Base-by-base conservation (phyloP, 2,329 filamentous ascomycete species). In the Nothopassalora personata region DNA sequence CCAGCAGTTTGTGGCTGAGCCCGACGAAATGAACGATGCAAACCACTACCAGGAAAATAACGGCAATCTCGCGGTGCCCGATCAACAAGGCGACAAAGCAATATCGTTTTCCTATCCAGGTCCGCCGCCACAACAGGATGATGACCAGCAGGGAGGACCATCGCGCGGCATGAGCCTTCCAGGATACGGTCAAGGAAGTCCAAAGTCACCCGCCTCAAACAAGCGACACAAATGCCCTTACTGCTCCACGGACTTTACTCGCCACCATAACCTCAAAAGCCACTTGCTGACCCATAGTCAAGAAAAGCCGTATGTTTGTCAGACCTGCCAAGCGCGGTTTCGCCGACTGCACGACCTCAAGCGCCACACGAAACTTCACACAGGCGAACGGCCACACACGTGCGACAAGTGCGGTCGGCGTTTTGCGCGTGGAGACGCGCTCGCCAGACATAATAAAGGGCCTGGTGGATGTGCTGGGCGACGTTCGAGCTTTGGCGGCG, bases 191-290 rank as follows among this genome's bases (percentile, higher is more conserved):
- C 79, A 82, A 70, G 78, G 77, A 63, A 64, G 57, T 54, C 85
- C 86, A 51, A 84, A 85, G 67, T 90, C 91, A 5, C 87, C 89
- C 0, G 68, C 68, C 8, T 66, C 68, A 13, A 82, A 84, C 54
- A 97, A 96, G 77, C 93, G 94, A 70, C 93, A 99, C 78, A 96
- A 94, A 74, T 99, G 94, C 71, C 93, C 91, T 0, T 96, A 96
- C 74, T 99, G 94, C 80, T 86, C 91, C 43, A 97, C 94, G 5
- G 94, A 96, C 70, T 99, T 99, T 68, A 99, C 94, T 30, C 86
- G 94, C 48, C 94, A 97, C 72, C 94, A 97, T 73, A 97, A 99
- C 70, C 83, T 97, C 30, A 99, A 97, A 77, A 97, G 91, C 67
- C 94, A 99, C 77, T 83, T 99, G 58, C 84, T 99, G 72, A 97